Evolutionary conservation across 148 eudicot genomes (phyloP).

Genomic region (Rhododendron williamsianum): DNA sequence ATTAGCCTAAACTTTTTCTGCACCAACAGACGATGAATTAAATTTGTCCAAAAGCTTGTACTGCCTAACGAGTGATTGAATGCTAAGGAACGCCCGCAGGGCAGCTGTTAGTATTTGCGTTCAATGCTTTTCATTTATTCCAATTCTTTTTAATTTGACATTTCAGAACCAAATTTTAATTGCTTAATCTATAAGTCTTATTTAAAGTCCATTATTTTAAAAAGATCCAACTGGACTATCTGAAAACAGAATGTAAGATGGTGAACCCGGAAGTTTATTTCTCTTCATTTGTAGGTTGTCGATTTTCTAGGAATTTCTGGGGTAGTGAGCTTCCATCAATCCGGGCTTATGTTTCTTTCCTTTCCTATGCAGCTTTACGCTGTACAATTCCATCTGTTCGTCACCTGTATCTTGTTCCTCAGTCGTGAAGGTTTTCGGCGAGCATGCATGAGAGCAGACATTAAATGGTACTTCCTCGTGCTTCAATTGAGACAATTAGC

Average conservation of each 20-base stretch:
- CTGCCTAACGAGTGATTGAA: too few relatives aligned
- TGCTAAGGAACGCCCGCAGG: too few relatives aligned
- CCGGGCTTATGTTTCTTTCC: slow-evolving; percentile 5
- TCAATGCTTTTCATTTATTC: too few relatives aligned
- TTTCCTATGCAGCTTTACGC: slow-evolving; percentile 73
- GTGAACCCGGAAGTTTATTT: background rate
- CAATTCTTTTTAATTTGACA: background rate
- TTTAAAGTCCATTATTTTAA: background rate
- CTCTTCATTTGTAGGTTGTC: background rate
- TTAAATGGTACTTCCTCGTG: slow-evolving; percentile 47
- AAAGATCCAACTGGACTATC: background rate
- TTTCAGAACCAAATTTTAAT: background rate
- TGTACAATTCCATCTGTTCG: slow-evolving; percentile 89
- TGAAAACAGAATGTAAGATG: background rate
- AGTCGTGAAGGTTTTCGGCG: slow-evolving; percentile 98
- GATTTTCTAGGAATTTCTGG: background rate
- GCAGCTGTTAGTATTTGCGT: too few relatives aligned
- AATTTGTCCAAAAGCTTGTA: too few relatives aligned
- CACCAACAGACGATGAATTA: too few relatives aligned
- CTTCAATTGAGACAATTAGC: slow-evolving; percentile 2
- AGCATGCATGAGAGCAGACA: slow-evolving; percentile 89
- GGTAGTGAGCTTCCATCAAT: background rate
- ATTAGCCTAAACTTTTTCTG: too few relatives aligned
- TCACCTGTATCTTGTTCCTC: slow-evolving; percentile 80
- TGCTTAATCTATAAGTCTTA: background rate